Evolutionary conservation across 1,284 basidiomycete genomes (phyloP).

Genomic region (Boletus hoseneyae): DNA sequence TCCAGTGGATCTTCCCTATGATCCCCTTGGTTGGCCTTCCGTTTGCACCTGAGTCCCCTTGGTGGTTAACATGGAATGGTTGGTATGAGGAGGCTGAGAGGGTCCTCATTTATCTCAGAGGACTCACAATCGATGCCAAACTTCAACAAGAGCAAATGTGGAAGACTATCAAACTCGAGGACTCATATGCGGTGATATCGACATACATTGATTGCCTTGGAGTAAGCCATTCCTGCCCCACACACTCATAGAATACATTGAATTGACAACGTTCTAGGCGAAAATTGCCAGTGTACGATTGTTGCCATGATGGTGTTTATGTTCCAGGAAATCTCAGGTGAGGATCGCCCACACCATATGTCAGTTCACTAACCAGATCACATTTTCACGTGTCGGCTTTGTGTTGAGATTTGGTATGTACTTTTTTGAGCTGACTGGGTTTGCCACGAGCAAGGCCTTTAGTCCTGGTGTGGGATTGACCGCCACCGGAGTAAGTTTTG

Average conservation of each 20-base stretch:
- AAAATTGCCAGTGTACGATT: conserved; percentile 26
- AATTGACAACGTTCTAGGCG: conserved; percentile 14
- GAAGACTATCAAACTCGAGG: conserved; percentile 9
- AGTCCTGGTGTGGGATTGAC: conserved; percentile 27
- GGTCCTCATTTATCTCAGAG: conserved; percentile 41
- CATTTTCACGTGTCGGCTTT: conserved; percentile 29
- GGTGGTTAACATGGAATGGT: no score
- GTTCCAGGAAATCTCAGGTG: conserved; percentile 30
- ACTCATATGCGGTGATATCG: conserved; percentile 20
- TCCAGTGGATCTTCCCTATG: no score
- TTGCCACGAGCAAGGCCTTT: conserved; percentile 23
- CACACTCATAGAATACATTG: background rate
- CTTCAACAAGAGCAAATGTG: conserved; percentile 26
- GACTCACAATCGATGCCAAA: conserved; percentile 19
- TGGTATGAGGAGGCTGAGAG: conserved; percentile 43
- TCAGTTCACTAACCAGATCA: no score
- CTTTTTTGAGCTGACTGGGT: conserved; percentile 21
- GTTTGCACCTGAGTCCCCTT: no score
- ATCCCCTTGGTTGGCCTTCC: no score
- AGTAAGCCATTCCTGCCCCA: conserved; percentile 7
- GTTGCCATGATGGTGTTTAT: conserved; percentile 34
- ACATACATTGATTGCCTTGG: conserved; percentile 28
- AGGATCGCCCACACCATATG: background rate
- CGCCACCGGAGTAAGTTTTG: conserved; percentile 23
- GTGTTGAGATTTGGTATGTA: conserved; percentile 20